Evolutionary conservation across 768 basidiomycete genomes (phyloP), one percentile per base, ranked within the genome.

Genomic region (Serendipita sp.): DNA sequence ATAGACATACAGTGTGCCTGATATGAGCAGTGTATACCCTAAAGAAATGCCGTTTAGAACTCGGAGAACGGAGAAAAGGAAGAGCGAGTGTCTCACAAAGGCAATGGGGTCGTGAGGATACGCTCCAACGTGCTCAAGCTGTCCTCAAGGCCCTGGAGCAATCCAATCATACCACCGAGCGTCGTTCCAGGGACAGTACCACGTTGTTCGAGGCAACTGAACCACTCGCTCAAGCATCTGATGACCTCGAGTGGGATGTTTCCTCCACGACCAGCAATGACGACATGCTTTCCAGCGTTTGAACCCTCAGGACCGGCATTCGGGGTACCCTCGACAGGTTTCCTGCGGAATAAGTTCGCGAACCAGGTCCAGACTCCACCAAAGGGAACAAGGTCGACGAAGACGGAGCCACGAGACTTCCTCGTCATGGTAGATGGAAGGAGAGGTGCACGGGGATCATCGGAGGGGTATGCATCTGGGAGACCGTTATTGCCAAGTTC

Each of bases 1-100:
- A 41, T 5, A 41, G 13, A 41, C 41, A 41, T 41, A 85, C 82
- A 45, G 83, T 85, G 70, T 65, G 78, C 80, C 79, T 76, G 69
- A 85, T 85, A 69, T 85, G 84, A 5, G 81, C 83, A 0, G 84
- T 79, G 69, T 82, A 85, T 13, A 84, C 80, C 66, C 83, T 85
- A 65, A 32, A 13, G 54, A 8, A n/a, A 28, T 16, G 7, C 5
- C 13, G 41, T 41, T 41, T 13, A 41, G 41, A 23, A 41, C 41
- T 41, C 13, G 41, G 47, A 51, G 38, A 5, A 63, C 10, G 16
- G 54, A 48, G n/a, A 65, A 65, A 15, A 13, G 65, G 64, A 48
- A 32, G 51, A 51, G 47, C n/a, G 13, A 51, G 28, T n/a, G 3
- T 77, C 84, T 70, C 68, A 85, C 84, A 84, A 83, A 35, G 84